Percentiles rank a stretch among this genome's conserved stretches.
Evolutionary conservation across 2,329 filamentous ascomycete species (phyloP).

Genomic region (Escovopsis sp.): DNA sequence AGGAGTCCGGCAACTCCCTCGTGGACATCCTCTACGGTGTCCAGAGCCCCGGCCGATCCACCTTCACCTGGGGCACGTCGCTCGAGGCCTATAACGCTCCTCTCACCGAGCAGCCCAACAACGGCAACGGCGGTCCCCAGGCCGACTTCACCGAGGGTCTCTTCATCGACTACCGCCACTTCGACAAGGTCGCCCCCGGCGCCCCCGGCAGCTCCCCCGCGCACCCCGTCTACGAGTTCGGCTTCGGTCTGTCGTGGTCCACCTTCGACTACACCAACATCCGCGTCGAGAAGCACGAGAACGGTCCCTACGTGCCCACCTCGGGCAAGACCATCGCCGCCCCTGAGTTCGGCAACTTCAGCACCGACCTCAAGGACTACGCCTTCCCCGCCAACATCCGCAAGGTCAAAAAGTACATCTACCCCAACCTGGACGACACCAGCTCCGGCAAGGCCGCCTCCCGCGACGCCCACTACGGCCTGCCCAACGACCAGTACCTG

Average conservation of each 20-base stretch:
- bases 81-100: slow-evolving; percentile 54
- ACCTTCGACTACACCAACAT: slow-evolving; percentile 63
- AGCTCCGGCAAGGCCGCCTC: slow-evolving; percentile 40
- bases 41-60: slow-evolving; percentile 62
- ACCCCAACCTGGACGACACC: slow-evolving; percentile 58
- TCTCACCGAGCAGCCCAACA: slow-evolving; percentile 54
- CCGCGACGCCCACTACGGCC: slow-evolving; percentile 44
- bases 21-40: slow-evolving; percentile 72
- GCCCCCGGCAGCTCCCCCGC: slow-evolving; percentile 13
- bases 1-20: slow-evolving; percentile 69
- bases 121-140: slow-evolving; percentile 51
- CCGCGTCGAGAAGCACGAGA: slow-evolving; percentile 34
- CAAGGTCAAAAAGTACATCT: slow-evolving; percentile 43
- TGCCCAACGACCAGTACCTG: slow-evolving; percentile 42
- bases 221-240: slow-evolving; percentile 66
- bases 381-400: slow-evolving; percentile 47
- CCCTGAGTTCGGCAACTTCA: slow-evolving; percentile 48
- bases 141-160: slow-evolving; percentile 61
- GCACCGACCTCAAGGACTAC: slow-evolving; percentile 49
- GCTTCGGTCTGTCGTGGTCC: slow-evolving; percentile 67
- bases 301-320: slow-evolving; percentile 40
- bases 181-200: slow-evolving; percentile 42
- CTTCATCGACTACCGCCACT: slow-evolving; percentile 57
- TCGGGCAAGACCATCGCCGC: slow-evolving; percentile 47
- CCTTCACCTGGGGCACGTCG: slow-evolving; percentile 65